Conservation (phyloP, 2,329 filamentous ascomycete genomes). For the Apiospora phragmitis region DNA sequence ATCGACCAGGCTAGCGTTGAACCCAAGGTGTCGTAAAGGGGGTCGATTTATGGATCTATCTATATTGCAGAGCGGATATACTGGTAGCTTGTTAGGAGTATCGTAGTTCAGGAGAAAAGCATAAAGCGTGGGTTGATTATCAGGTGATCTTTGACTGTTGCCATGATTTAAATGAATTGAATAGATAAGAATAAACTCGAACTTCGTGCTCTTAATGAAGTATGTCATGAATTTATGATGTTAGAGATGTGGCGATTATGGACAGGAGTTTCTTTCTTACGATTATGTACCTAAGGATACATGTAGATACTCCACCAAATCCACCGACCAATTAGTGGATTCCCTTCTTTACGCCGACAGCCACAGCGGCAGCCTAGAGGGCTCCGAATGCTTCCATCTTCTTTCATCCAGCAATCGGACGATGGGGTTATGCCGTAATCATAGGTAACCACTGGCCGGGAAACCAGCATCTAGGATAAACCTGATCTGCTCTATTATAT, state of each 20-base stretch:
- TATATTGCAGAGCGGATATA: neutral
- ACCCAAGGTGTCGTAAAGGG: neutral
- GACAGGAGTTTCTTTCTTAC: neutral
- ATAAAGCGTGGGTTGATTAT: neutral
- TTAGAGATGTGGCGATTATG: neutral
- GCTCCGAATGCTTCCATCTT: neutral
- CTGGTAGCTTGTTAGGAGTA: neutral
- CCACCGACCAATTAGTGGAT: slow-evolving; percentile 3
- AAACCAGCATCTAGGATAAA: neutral
- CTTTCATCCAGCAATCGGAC: neutral
- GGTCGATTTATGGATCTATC: neutral
- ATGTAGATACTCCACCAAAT: neutral
- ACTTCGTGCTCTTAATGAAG: neutral
- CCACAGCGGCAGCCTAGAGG: neutral
- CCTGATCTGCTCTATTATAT: neutral
- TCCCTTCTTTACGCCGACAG: neutral
- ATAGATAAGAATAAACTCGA: neutral
- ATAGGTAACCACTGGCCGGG: neutral
- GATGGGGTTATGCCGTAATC: neutral
- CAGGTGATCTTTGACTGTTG: neutral
- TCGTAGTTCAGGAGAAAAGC: neutral
- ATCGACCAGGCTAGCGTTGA: neutral
- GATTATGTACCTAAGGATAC: no score
- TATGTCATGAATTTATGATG: neutral
- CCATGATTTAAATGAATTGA: neutral